Conservation (phyloP, 352 stramenopile species). For the Saprolegnia diclina region DNA sequence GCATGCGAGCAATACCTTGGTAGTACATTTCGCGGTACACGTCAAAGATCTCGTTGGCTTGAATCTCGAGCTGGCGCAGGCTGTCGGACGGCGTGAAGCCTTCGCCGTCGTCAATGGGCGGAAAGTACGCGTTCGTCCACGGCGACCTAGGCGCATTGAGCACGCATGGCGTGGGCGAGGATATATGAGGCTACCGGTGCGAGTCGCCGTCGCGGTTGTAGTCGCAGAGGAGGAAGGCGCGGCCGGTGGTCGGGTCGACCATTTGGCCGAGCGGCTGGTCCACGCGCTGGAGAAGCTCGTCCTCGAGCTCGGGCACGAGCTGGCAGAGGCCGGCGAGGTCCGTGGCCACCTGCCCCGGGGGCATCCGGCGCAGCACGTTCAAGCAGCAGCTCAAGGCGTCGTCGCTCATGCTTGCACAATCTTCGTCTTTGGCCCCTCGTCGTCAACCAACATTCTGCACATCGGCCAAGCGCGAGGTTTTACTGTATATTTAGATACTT, state of each 20-base stretch:
- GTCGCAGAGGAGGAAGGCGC: constrained; percentile 90
- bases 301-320: constrained; percentile 68
- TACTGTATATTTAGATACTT: neutral
- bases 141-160: constrained; percentile 49
- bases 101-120: constrained; percentile 63
- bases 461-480: neutral
- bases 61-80: constrained; percentile 86
- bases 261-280: constrained; percentile 88
- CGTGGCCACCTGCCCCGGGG: constrained; percentile 74
- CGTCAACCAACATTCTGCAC: neutral
- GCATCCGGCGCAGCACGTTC: constrained; percentile 87
- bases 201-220: constrained; percentile 94
- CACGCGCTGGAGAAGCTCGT: constrained; percentile 91
- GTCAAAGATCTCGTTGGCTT: constrained; percentile 96
- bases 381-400: constrained; percentile 63
- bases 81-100: constrained; percentile 87
- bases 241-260: constrained; percentile 78
- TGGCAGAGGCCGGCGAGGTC: constrained; percentile 83
- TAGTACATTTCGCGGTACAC: constrained; percentile 97
- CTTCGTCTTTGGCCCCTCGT: neutral
- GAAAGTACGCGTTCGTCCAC: constrained; percentile 92
- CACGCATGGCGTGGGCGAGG: neutral
- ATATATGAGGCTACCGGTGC: constrained; percentile 42
- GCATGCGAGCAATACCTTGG: constrained; percentile 36
- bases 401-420: constrained; percentile 17